Evolutionary conservation across 2,329 filamentous ascomycete genomes (phyloP), one percentile per base, ranked within the genome.

Genomic region (Chrysosporium queenslandicum): DNA sequence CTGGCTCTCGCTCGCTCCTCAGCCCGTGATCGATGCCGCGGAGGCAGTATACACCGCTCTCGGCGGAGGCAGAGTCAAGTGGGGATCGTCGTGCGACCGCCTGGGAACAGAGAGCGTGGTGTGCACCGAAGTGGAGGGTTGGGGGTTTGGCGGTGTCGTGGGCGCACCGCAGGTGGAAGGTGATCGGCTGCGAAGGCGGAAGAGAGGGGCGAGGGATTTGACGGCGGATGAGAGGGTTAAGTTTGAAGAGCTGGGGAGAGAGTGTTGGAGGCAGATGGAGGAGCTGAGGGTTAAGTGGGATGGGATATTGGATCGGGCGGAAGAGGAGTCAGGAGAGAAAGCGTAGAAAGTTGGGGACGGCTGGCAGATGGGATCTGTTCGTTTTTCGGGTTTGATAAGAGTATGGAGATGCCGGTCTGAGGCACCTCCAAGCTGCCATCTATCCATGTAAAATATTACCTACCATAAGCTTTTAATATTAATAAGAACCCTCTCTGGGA

Each of bases 91-190:
- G n/a, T 78, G 77, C 7, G 77, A 83, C 58, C 66, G 77, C 9
- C 66, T 70, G 51, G 82, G 84, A 0, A 70, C 75, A 18, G 77
- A 79, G 54, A 72, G 77, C 36, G 79, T 87, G 4, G 85, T 83
- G 68, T 80, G 81, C 61, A 94, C 89, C 1, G 87, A 95, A 67
- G 83, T 94, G 2, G 82, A 87, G 40, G 87, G 88, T 6, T 96
- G 90, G 89, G 90, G 88, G 0, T 74, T 74, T 64, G 75, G 77
- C 41, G 80, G 80, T 2, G 72, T 70, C 29, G 65, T 78, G 27
- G 68, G 46, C 71, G 74, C 0, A 84, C 82, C 59, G 65, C 62
- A 72, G 37, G 61, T 69, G 41, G 75, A 75, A 2, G 70, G 74
- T 50, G 70, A 80, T 58, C 69, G 73, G 40, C 76, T 73, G 61